A percentile compares a stretch with the other conserved stretches of the same genome.
Conservation (phyloP, 768 basidiomycete genomes). For the Tylopilus intermedius region DNA sequence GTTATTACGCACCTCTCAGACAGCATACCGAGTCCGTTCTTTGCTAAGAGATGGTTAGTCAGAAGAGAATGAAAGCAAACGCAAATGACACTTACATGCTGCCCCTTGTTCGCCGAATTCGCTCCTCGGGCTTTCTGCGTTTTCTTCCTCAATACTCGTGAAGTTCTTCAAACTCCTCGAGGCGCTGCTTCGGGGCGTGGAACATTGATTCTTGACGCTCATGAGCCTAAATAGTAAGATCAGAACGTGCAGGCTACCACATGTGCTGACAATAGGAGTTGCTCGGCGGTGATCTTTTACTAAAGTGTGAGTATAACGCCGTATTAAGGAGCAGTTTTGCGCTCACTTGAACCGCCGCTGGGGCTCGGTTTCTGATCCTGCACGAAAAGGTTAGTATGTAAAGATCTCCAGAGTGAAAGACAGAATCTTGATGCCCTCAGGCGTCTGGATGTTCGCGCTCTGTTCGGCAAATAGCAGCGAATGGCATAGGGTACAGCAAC, state of each 20-base stretch:
- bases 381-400: conserved; percentile 5
- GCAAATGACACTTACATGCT: conserved; percentile 56
- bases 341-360: conserved; percentile 85
- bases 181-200: conserved; percentile 88
- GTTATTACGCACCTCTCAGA: conserved; percentile 61
- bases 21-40: conserved; percentile 83
- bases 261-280: conserved; percentile 52
- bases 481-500: no score
- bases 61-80: background rate
- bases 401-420: conserved; percentile 3
- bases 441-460: no score
- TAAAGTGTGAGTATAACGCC: conserved; percentile 13
- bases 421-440: conserved; percentile 70
- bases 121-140: conserved; percentile 90
- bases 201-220: conserved; percentile 92
- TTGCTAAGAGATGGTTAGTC: conserved; percentile 43
- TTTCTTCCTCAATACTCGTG: conserved; percentile 90
- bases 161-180: conserved; percentile 91
- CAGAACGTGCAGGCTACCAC: background rate
- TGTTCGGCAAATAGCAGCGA: no score
- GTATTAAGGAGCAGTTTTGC: background rate
- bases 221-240: conserved; percentile 63
- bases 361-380: conserved; percentile 93
- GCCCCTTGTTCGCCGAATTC: conserved; percentile 71
- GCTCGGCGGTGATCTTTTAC: conserved; percentile 91